Base-by-base conservation (phyloP, 805 yeast species). In the Monosporozyma unispora region DNA sequence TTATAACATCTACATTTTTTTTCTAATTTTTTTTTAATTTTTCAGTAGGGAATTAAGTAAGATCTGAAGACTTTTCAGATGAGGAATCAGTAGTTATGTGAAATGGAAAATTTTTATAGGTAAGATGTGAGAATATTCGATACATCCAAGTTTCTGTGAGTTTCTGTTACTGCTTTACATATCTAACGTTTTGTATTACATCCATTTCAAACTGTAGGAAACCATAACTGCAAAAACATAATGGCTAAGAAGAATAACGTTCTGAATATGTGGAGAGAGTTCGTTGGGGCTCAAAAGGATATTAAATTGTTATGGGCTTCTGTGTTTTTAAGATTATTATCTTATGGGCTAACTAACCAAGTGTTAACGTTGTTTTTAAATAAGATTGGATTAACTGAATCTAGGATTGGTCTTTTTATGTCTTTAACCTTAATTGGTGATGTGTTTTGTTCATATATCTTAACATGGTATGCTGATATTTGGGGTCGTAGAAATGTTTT, bases 341-440 rank as follows among this genome's bases (percentile, higher is more conserved):
- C 91, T 2, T 88, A 81, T 59, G 95, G 95, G 3, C 69, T 84
- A 48, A 82, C 91, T 12, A 87, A 87, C 59, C 89, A 87, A 68
- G 81, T 87, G 7, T 67, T 88, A 43, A 82, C 90, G 0, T 72
- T 85, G 10, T 86, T 80, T 54, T 71, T 88, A 40, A 76, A 74
- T 45, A 71, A 74, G 4, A 62, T 84, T 8, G 75, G 73, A 3
- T 72, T 84, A 42, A 58, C 77, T 0, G 87, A 84, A 52, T 60
- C 77, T 1, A 61, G 70, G 31, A 82, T 87, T 47, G 96, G 96
- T 4, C 52, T 79, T 40, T 88, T 88, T 62, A 87, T 88, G 95
- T 77, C 95, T 0, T 67, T 82, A 48, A 87, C 96, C 0, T 69
- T 88, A 57, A 63, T 82, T 2, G 96, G 96, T 1, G 96, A 88